Percentiles rank a stretch among this genome's conserved stretches.
These are phyloP conservation scores for Ascochyta rabiei DNA, from an alignment of 2,329 filamentous ascomycete genomes.

Conservation along the genomic window DNA sequence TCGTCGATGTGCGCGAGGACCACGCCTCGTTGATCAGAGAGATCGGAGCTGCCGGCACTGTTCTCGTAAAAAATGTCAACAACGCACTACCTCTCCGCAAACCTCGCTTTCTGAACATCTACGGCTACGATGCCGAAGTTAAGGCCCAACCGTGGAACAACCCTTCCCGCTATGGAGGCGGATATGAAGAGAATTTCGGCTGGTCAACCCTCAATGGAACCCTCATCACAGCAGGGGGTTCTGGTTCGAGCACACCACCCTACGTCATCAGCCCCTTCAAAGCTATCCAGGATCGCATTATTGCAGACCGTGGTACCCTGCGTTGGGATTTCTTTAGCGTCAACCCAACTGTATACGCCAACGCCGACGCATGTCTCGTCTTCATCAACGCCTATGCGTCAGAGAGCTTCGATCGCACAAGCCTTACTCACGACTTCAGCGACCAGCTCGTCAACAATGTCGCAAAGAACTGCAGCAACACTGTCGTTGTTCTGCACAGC, in stretches of 20 bases:
- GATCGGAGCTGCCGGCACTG: conserved; percentile 49
- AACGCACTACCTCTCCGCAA: conserved; percentile 59
- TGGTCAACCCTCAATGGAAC: conserved; percentile 51
- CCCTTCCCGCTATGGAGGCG: conserved; percentile 45
- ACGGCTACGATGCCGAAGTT: conserved; percentile 49
- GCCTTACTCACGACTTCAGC: conserved; percentile 27
- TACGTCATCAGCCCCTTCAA: conserved; percentile 52
- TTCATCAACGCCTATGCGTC: conserved; percentile 62
- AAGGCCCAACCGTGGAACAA: conserved; percentile 48
- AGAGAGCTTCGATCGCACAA: conserved; percentile 38
- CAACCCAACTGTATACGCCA: conserved; percentile 38
- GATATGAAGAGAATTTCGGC: conserved; percentile 49
- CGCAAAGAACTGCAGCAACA: conserved; percentile 56
- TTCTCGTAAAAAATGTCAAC: conserved; percentile 59
- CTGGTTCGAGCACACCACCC: conserved; percentile 47
- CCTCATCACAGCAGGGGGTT: conserved; percentile 48
- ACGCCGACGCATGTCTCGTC: conserved; percentile 57
- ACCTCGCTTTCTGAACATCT: conserved; percentile 47
- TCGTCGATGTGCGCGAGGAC: conserved; percentile 56
- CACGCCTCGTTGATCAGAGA: conserved; percentile 49
- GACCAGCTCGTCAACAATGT: conserved; percentile 52
- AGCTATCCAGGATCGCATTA: conserved; percentile 43
- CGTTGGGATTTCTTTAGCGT: conserved; percentile 45
- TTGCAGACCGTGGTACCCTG: conserved; percentile 38
- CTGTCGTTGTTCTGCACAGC: conserved; percentile 55